phyloP scores from a whole-genome alignment of 495 filamentous ascomycete genomes.

The Durotheca rogersii region DNA sequence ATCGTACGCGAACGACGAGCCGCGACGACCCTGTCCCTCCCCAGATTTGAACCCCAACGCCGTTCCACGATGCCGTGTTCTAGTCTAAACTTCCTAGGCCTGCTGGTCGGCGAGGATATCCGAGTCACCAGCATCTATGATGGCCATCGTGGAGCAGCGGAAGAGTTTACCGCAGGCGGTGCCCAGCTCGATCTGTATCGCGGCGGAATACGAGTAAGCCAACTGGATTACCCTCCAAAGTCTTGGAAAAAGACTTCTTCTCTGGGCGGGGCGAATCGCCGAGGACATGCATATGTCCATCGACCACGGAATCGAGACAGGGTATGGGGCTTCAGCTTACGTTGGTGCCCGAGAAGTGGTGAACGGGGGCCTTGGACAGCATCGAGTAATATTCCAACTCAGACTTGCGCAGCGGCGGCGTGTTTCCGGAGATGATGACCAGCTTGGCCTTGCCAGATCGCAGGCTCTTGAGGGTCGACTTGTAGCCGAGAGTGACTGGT shows the following conservation, averaged over 20 bases:
- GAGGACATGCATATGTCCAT: slow-evolving; percentile 14
- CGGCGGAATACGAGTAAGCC: slow-evolving; percentile 46
- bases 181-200: slow-evolving; percentile 85
- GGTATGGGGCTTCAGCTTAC: slow-evolving; percentile 60
- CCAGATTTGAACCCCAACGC: slow-evolving; percentile 47
- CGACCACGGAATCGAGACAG: slow-evolving; percentile 12
- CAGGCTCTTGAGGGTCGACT: slow-evolving; percentile 93
- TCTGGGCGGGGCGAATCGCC: slow-evolving; percentile 57
- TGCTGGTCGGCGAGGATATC: slow-evolving; percentile 81
- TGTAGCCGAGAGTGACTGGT: slow-evolving; percentile 83
- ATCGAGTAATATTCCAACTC: slow-evolving; percentile 92
- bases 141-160: slow-evolving; percentile 89
- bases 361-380: slow-evolving; percentile 88
- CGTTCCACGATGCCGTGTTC: slow-evolving; percentile 32
- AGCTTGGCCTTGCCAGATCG: slow-evolving; percentile 81
- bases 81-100: slow-evolving; percentile 57
- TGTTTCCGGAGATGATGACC: slow-evolving; percentile 84
- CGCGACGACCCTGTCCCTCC: slow-evolving; percentile 24
- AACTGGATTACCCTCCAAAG: slow-evolving; percentile 80
- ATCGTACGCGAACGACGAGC: slow-evolving; percentile 13
- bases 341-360: slow-evolving; percentile 97
- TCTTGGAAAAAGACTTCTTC: slow-evolving; percentile 69
- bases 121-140: slow-evolving; percentile 96
- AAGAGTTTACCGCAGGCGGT: slow-evolving; percentile 86
- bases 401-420: slow-evolving; percentile 89